phyloP scores from a whole-genome alignment of 1,284 basidiomycete genomes.

The Sporisorium reilianum region DNA sequence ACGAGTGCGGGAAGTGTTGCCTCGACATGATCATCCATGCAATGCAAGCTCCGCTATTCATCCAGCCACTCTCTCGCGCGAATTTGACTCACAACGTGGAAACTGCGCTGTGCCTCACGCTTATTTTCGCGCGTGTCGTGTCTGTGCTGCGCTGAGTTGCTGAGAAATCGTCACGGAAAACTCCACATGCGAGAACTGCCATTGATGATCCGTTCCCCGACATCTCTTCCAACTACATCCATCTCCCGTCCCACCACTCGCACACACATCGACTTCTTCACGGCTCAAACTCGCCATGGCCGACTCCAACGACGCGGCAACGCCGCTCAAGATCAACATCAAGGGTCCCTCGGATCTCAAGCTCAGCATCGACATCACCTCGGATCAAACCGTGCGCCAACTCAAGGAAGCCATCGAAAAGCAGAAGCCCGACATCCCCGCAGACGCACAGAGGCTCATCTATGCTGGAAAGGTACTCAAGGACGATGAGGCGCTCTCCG shows the following conservation, averaged over 20 bases:
- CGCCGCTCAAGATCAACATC: constrained; percentile 62
- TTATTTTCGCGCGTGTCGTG: background rate
- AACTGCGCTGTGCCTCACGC: background rate
- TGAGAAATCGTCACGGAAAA: constrained; percentile 12
- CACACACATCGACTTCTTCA: background rate
- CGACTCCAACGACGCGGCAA: constrained; percentile 36
- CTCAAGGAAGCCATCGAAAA: constrained; percentile 64
- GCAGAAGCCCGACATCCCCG: constrained; percentile 61
- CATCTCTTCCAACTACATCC: background rate
- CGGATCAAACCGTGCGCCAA: constrained; percentile 59
- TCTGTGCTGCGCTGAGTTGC: constrained; percentile 1
- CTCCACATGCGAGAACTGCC: constrained; percentile 4
- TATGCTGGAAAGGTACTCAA: constrained; percentile 68
- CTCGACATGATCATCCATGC: background rate
- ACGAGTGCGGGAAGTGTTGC: background rate
- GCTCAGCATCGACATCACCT: constrained; percentile 52
- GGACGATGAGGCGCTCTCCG: constrained; percentile 58
- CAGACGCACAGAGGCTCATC: constrained; percentile 65
- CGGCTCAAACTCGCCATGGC: constrained; percentile 26
- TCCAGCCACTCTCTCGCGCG: constrained; percentile 9
- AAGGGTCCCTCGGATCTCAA: constrained; percentile 66
- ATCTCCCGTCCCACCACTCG: background rate
- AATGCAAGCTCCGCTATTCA: constrained; percentile 1
- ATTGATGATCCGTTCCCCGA: background rate
- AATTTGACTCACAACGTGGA: constrained; percentile 1